Base-by-base conservation (phyloP, 768 basidiomycete species). In the Xerocomus potaroensis region DNA sequence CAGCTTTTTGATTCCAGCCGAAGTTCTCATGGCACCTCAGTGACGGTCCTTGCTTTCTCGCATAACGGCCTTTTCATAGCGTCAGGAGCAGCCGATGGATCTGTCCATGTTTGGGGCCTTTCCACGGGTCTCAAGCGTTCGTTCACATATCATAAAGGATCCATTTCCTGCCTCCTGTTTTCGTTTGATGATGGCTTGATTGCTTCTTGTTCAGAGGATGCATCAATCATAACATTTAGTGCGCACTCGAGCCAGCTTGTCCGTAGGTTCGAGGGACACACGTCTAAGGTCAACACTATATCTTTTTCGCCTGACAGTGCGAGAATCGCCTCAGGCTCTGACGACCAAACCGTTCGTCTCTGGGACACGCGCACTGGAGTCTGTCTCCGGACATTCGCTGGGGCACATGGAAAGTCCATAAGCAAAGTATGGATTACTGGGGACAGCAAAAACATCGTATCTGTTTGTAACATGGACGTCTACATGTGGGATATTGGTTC, bases 321-420 rank as follows among this genome's bases (percentile, higher is more conserved):
- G 23, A 49, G 32, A 22, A 53, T 63, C 23, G 57, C 48, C 3
- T 63, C 61, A 0, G 57, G 54, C 8, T 64, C 59, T 5, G 32
- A 49, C 9, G 61, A 63, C 21, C 52, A 43, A 21, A 49, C 44
- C 3, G 37, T 61, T 24, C 62, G 62, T 31, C 48, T 61, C 11
- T 63, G 62, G 62, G 57, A 61, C 16, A 43, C 46, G 19, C 43
- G 33, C 18, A 55, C 61, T 8, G 60, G 46, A 38, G 50, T 51
- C 15, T 56, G 51, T 30, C 31, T 60, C 10, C 44, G 49, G 6
- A 53, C 52, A 15, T 55, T 41, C 9, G 7, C 48, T 23, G 44
- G 50, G 41, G 35, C 18, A n/a, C 57, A 58, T 41, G 45, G 36
- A 19, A 58, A 57, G 21, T 43, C 55, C 5, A 33, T 58, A 49